Conservation (phyloP, 1,284 basidiomycete species). For the Termitomyces sp. region DNA sequence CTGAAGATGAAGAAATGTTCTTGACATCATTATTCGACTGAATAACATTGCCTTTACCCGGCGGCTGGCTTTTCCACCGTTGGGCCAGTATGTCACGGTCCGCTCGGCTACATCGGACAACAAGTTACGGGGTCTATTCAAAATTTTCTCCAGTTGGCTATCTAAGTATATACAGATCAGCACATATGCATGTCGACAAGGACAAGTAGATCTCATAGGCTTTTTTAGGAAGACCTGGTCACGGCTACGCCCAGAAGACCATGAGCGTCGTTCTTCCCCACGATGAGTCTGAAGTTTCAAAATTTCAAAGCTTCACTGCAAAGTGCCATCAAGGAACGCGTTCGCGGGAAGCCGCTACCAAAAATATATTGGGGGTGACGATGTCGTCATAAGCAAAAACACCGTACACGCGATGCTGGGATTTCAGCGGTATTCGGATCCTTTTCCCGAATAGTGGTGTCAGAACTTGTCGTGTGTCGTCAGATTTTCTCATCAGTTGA, state of each 20-base stretch:
- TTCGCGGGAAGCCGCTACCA: conserved; percentile 3
- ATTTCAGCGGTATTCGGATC: not conserved
- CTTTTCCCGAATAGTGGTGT: not conserved
- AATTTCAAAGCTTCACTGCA: not conserved
- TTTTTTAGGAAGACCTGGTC: not conserved
- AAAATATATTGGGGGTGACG: conserved; percentile 2
- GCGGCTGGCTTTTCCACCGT: not conserved
- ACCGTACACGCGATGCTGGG: not conserved
- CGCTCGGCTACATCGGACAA: not conserved
- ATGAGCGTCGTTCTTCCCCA: not conserved
- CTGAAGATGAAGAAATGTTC: not conserved
- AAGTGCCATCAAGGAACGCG: not conserved
- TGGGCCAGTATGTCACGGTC: not conserved
- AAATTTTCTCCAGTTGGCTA: not conserved
- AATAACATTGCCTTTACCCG: not conserved
- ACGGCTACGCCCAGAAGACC: not conserved
- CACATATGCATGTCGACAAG: not conserved
- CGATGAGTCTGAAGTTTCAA: conserved; percentile 1
- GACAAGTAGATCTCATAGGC: not conserved
- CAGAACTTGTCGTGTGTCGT: not conserved
- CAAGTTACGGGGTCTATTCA: not conserved
- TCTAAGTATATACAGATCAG: not conserved
- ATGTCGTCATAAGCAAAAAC: conserved; percentile 1
- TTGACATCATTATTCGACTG: not conserved
- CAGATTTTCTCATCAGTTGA: not conserved